These are phyloP conservation scores for Suillus clintonianus DNA, from an alignment of 768 basidiomycete species.

Conservation along the genomic window DNA sequence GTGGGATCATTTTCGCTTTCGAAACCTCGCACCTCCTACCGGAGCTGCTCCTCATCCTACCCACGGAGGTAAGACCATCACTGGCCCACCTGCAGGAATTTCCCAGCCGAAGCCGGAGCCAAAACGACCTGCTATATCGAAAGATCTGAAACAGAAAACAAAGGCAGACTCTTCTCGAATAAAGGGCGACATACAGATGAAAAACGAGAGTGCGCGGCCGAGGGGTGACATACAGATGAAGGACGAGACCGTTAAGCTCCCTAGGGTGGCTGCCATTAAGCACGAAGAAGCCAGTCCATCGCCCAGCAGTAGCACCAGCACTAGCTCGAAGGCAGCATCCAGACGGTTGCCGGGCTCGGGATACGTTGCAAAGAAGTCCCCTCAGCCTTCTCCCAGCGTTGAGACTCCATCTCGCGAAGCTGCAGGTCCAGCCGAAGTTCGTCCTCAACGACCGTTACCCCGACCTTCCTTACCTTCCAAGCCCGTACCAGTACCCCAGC, in stretches of 20 bases:
- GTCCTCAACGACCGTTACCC: constrained; percentile 28
- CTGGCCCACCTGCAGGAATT: constrained; percentile 10
- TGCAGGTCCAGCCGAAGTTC: constrained; percentile 27
- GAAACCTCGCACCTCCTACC: constrained; percentile 16
- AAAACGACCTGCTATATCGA: constrained; percentile 48
- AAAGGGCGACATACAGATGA: constrained; percentile 42
- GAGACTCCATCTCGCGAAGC: constrained; percentile 22
- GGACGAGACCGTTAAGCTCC: constrained; percentile 42
- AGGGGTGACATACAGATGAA: constrained; percentile 47
- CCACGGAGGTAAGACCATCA: constrained; percentile 8
- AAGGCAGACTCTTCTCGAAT: constrained; percentile 23
- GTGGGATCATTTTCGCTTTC: constrained; percentile 58
- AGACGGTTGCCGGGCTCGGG: constrained; percentile 52
- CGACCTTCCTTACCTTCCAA: constrained; percentile 35
- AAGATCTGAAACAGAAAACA: constrained; percentile 45
- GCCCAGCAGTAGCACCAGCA: constrained; percentile 5
- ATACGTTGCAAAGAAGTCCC: constrained; percentile 40
- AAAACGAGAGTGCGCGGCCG: constrained; percentile 33
- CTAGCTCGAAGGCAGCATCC: constrained; percentile 20
- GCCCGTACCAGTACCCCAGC: constrained; percentile 29
- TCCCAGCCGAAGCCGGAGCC: constrained; percentile 29
- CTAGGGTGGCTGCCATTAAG: constrained; percentile 33
- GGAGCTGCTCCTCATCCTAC: constrained; percentile 15
- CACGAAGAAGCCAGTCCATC: constrained; percentile 24
- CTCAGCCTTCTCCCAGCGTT: constrained; percentile 19